A percentile compares a stretch with the other conserved stretches of the same genome.
Conservation (phyloP, 495 filamentous ascomycete species). For the Bacidia gigantensis region DNA sequence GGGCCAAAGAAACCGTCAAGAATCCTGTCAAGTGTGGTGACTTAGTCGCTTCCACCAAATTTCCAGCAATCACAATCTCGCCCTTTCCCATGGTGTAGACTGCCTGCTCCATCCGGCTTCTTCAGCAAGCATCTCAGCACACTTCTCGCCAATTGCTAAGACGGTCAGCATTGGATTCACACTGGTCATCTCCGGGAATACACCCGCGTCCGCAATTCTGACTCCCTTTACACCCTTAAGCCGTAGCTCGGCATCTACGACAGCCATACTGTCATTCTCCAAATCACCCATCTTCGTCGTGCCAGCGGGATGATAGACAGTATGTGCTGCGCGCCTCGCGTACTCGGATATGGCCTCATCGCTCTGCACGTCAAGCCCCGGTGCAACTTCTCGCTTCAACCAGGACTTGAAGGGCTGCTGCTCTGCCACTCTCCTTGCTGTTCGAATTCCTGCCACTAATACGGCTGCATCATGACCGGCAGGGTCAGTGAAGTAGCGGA, state of each 20-base stretch:
- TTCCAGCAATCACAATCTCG: constrained; percentile 11
- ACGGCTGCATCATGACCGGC: constrained; percentile 73
- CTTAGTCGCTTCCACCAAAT: too few relatives aligned
- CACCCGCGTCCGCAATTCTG: constrained; percentile 53
- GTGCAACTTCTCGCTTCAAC: constrained; percentile 68
- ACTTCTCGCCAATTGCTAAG: constrained; percentile 47
- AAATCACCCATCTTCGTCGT: constrained; percentile 79
- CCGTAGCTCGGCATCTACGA: constrained; percentile 45
- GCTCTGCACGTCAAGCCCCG: constrained; percentile 50
- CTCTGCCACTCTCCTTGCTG: constrained; percentile 55
- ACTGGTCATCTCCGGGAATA: constrained; percentile 53
- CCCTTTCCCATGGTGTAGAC: constrained; percentile 18
- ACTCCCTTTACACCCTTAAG: constrained; percentile 43
- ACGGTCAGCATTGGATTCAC: constrained; percentile 60
- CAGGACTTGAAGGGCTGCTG: constrained; percentile 62
- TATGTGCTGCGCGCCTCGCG: constrained; percentile 60
- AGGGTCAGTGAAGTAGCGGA: constrained; percentile 77
- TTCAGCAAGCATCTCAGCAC: constrained; percentile 49
- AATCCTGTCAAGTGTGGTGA: too few relatives aligned
- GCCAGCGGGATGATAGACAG: constrained; percentile 75
- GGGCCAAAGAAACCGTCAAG: too few relatives aligned
- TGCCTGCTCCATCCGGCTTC: constrained; percentile 45
- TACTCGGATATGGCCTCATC: constrained; percentile 66
- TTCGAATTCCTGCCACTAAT: constrained; percentile 62
- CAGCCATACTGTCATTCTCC: constrained; percentile 45